Evolutionary conservation across 305 asterid species (phyloP).

Genomic region (Salvia sclarea): DNA sequence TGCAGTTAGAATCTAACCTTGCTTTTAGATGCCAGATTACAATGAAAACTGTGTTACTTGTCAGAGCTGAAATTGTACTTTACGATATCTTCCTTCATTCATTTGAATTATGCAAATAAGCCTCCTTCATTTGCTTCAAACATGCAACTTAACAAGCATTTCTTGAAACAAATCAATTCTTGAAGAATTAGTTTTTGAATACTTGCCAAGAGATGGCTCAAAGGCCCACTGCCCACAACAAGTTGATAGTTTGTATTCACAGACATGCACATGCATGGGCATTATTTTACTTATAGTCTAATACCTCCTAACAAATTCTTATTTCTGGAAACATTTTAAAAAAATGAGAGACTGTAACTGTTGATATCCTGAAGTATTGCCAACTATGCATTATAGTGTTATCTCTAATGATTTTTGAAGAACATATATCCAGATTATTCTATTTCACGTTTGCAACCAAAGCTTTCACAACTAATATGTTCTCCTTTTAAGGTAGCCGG

Average conservation of each 20-base stretch:
- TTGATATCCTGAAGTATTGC: background rate
- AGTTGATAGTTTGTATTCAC: slow-evolving; percentile 1
- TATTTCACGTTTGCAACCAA: slow-evolving; percentile 3
- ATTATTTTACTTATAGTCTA: background rate
- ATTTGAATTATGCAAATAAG: slow-evolving; percentile 3
- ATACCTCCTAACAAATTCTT: too few species aligned
- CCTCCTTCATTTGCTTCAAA: slow-evolving; percentile 11
- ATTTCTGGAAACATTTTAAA: background rate
- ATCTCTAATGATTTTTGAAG: background rate
- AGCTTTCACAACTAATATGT: slow-evolving; percentile 2
- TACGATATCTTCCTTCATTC: background rate
- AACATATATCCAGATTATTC: slow-evolving; percentile 14
- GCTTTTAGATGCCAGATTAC: background rate
- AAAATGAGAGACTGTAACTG: background rate
- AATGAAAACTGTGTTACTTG: background rate
- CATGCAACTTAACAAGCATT: slow-evolving; percentile 3
- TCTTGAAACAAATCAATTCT: background rate
- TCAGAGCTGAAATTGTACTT: background rate
- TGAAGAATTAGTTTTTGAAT: background rate
- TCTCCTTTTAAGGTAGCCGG: background rate
- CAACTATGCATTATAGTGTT: background rate
- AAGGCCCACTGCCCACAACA: background rate
- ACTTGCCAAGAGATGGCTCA: background rate
- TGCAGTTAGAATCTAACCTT: background rate
- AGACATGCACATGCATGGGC: slow-evolving; percentile 9